Evolutionary conservation across 2,329 filamentous ascomycete species (phyloP).

Genomic region (Moelleriella libera): DNA sequence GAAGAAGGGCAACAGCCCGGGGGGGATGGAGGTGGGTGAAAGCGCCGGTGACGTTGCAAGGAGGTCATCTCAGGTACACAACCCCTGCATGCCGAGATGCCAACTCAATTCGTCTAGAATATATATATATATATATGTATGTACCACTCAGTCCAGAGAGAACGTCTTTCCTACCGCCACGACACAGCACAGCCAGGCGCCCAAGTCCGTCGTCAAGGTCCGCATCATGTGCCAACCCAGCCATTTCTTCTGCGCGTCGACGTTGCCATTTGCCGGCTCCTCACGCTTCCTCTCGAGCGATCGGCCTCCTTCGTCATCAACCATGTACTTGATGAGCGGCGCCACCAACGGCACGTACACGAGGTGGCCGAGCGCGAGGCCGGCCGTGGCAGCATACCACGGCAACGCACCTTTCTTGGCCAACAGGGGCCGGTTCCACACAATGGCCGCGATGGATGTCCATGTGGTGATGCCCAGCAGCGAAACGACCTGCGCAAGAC

Average conservation of each 20-base stretch:
- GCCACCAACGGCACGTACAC: slow-evolving; percentile 19
- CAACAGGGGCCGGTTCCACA: slow-evolving; percentile 10
- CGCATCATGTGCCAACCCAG: slow-evolving; percentile 15
- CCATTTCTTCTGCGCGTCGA: slow-evolving; percentile 17
- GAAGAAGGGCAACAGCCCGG: no score
- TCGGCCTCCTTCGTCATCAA: slow-evolving; percentile 11
- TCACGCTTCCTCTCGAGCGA: slow-evolving; percentile 4
- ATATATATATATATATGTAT: not conserved
- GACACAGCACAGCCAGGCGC: slow-evolving; percentile 17
- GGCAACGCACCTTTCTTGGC: slow-evolving; percentile 9
- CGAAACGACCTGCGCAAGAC: slow-evolving; percentile 17
- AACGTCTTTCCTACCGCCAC: slow-evolving; percentile 10
- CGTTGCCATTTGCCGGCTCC: slow-evolving; percentile 10
- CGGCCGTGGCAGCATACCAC: slow-evolving; percentile 19
- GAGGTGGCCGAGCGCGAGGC: slow-evolving; percentile 17
- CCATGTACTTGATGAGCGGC: slow-evolving; percentile 14
- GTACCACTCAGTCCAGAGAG: slow-evolving; percentile 1
- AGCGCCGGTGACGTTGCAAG: no score
- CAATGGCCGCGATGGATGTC: slow-evolving; percentile 13
- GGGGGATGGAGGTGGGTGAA: no score
- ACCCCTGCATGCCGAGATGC: no score
- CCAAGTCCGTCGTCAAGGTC: slow-evolving; percentile 19
- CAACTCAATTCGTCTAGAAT: no score
- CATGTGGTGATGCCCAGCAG: slow-evolving; percentile 20
- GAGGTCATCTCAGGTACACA: no score